A percentile compares a stretch with the other conserved stretches of the same genome.
Conservation (phyloP, 225 moss, liverwort and hornwort species). For the Sphagnum contortum region DNA sequence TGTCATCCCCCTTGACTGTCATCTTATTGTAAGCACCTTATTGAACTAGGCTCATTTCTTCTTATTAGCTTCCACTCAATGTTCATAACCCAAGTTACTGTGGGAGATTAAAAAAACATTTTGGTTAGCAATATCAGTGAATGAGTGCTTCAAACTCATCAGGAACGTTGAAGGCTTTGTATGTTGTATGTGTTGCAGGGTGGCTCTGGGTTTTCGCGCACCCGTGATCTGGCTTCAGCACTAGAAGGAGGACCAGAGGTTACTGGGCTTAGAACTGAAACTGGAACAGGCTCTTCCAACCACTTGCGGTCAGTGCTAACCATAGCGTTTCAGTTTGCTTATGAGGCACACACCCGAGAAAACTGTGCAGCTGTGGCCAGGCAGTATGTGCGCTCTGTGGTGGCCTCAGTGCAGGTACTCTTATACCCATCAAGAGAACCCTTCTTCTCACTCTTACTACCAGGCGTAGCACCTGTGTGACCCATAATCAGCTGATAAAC, state of each 20-base stretch:
- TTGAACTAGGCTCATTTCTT: too few relatives aligned
- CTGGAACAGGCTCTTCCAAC: conserved; percentile 30
- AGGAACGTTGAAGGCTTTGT: too few relatives aligned
- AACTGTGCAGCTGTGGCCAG: conserved; percentile 83
- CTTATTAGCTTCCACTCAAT: not conserved
- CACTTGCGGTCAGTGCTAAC: conserved; percentile 86
- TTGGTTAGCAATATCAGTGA: not conserved
- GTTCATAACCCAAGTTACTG: not conserved
- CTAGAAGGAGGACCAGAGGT: conserved; percentile 57
- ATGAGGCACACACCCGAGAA: conserved; percentile 81
- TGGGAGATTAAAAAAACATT: too few relatives aligned
- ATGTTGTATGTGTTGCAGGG: conserved; percentile 21
- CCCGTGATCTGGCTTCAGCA: conserved; percentile 56
- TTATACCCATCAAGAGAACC: too few relatives aligned
- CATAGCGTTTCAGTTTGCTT: conserved; percentile 92
- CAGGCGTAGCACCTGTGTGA: too few relatives aligned
- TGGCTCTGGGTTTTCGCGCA: conserved; percentile 58
- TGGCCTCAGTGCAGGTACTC: conserved; percentile 66
- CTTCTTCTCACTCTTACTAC: too few relatives aligned
- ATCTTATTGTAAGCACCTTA: conserved; percentile 30
- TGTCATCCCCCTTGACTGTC: conserved; percentile 57
- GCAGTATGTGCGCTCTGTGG: conserved; percentile 91
- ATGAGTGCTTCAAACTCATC: too few relatives aligned
- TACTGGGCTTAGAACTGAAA: conserved; percentile 30
- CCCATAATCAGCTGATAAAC: too few relatives aligned